phyloP scores from a whole-genome alignment of 495 filamentous ascomycete species.

The Bryoglossum gracile region DNA sequence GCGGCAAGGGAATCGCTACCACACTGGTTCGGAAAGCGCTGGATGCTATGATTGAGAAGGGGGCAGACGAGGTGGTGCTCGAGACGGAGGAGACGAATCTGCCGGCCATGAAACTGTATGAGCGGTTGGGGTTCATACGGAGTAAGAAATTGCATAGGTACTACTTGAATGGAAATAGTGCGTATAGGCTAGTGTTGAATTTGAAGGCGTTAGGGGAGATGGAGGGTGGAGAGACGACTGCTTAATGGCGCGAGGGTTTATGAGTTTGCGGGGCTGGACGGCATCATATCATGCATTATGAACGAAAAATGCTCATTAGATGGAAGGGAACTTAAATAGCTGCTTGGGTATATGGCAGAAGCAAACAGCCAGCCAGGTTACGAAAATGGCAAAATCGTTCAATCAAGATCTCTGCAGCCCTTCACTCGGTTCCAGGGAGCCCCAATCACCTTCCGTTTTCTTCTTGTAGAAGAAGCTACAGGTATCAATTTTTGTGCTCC shows the following conservation, averaged over 20 bases:
- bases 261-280: not conserved
- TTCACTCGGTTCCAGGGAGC: constrained; percentile 1
- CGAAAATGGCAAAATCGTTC: not conserved
- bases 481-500: constrained; percentile 10
- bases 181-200: constrained; percentile 79
- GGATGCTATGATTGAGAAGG: constrained; percentile 74
- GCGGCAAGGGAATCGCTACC: constrained; percentile 87
- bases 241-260: not conserved
- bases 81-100: constrained; percentile 96
- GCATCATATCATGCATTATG: not conserved
- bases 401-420: constrained; percentile 16
- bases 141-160: constrained; percentile 94
- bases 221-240: constrained; percentile 10
- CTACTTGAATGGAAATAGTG: constrained; percentile 94
- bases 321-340: constrained; percentile 45
- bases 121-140: constrained; percentile 83
- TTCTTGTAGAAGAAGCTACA: constrained; percentile 20
- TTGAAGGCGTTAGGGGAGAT: constrained; percentile 46
- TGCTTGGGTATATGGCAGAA: constrained; percentile 56
- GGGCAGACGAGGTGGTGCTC: constrained; percentile 91
- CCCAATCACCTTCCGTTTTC: constrained; percentile 6
- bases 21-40: constrained; percentile 84
- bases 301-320: constrained; percentile 20
- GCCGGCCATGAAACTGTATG: constrained; percentile 88
- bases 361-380: not conserved